These are phyloP conservation scores for Pythium myriotylum DNA, from an alignment of 352 stramenopile genomes.

Conservation along the genomic window DNA sequence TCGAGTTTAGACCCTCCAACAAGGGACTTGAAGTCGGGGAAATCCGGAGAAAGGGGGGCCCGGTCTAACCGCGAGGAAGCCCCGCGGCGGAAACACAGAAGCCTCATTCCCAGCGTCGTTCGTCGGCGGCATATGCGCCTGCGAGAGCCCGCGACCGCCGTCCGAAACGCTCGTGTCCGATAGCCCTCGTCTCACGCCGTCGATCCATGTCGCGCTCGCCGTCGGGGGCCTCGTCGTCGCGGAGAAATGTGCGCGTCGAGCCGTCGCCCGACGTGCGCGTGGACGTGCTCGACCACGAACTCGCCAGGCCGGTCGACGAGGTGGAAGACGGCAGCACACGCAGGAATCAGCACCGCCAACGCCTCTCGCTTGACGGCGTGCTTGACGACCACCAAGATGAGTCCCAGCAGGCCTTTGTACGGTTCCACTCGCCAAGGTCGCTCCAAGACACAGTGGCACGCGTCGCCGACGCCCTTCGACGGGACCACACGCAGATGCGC, in stretches of 20 bases:
- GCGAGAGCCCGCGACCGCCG: background rate
- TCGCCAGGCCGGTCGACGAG: conserved; percentile 26
- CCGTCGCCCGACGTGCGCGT: background rate
- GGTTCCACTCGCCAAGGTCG: conserved; percentile 22
- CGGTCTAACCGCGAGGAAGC: too few species aligned
- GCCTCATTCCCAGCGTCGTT: background rate
- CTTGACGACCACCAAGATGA: conserved; percentile 10
- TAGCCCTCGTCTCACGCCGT: background rate
- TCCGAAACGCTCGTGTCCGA: background rate
- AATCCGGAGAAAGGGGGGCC: background rate
- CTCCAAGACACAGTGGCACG: conserved; percentile 18
- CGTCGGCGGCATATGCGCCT: conserved; percentile 8
- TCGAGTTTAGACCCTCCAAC: background rate
- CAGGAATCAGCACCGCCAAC: background rate
- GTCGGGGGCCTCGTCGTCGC: background rate
- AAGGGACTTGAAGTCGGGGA: background rate
- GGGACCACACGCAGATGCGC: background rate
- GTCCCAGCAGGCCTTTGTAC: conserved; percentile 13
- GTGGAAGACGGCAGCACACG: conserved; percentile 10
- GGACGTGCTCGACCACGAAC: conserved; percentile 19
- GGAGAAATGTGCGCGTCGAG: background rate
- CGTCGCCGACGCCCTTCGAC: conserved; percentile 15
- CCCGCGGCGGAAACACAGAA: too few species aligned
- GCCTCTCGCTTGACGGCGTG: conserved; percentile 16
- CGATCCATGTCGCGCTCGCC: conserved; percentile 16